Conservation (phyloP, 225 moss, liverwort and hornwort species). For the Asterella californica region DNA sequence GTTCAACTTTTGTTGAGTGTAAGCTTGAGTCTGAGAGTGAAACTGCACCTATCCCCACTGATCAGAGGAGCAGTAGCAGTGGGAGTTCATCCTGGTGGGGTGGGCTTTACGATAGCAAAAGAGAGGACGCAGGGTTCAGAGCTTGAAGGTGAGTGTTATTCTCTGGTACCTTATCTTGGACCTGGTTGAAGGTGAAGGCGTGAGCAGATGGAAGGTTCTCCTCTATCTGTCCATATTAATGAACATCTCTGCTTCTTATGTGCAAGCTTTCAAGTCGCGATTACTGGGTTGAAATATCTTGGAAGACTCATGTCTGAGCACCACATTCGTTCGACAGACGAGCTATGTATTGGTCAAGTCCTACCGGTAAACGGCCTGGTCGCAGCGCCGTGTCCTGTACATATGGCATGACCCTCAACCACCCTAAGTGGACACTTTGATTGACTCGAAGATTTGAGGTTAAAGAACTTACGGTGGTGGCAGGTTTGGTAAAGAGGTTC, state of each 20-base stretch:
- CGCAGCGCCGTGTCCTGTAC: not conserved
- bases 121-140: constrained; percentile 29
- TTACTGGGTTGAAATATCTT: not conserved
- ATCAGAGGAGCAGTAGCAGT: constrained; percentile 3
- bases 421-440: constrained; percentile 16
- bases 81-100: constrained; percentile 39
- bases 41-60: constrained; percentile 8
- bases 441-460: constrained; percentile 9
- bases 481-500: not conserved
- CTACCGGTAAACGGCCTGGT: not conserved
- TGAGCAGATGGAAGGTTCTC: not conserved
- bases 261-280: not conserved
- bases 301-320: not conserved
- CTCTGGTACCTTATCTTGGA: not conserved
- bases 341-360: not conserved
- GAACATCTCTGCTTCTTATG: not conserved
- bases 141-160: constrained; percentile 2
- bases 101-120: constrained; percentile 33
- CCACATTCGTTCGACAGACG: not conserved
- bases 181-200: not conserved
- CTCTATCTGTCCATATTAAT: not conserved
- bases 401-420: constrained; percentile 18
- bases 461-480: not conserved
- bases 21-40: constrained; percentile 41
- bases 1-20: constrained; percentile 30